phyloP scores from a whole-genome alignment of 2,329 filamentous ascomycete species.

The Stromatinia cepivora region DNA sequence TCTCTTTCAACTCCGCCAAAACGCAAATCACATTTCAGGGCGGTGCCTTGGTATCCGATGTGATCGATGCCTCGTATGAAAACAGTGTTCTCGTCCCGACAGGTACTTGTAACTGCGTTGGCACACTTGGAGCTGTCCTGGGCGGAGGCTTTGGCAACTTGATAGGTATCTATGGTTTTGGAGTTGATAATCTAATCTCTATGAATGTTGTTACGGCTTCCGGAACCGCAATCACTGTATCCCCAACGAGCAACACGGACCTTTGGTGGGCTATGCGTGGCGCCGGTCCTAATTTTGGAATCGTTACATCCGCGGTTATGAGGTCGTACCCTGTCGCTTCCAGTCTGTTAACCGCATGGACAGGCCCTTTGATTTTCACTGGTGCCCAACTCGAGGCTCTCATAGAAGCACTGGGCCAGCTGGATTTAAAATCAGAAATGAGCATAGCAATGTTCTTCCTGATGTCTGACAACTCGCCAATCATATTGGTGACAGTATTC shows the following conservation, averaged over 20 bases:
- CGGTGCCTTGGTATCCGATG: constrained; percentile 14
- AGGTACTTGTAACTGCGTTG: constrained; percentile 23
- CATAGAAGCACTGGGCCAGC: too few relatives aligned
- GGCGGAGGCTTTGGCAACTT: constrained; percentile 21
- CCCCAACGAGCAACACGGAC: background rate
- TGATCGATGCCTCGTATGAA: constrained; percentile 7
- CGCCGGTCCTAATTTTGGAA: constrained; percentile 25
- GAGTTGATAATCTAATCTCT: constrained; percentile 21
- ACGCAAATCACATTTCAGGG: constrained; percentile 20
- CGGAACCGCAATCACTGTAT: background rate
- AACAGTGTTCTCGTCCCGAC: constrained; percentile 9
- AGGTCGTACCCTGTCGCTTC: background rate
- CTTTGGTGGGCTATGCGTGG: constrained; percentile 24
- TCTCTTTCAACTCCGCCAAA: constrained; percentile 6
- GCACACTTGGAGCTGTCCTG: constrained; percentile 15
- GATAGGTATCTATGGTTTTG: constrained; percentile 13
- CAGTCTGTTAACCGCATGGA: too few relatives aligned
- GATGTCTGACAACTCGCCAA: too few relatives aligned
- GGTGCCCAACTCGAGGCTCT: too few relatives aligned
- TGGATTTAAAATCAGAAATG: too few relatives aligned
- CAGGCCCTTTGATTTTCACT: too few relatives aligned
- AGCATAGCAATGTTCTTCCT: too few relatives aligned
- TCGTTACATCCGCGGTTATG: constrained; percentile 13
- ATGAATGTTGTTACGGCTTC: constrained; percentile 5
- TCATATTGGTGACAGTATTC: too few relatives aligned